These are phyloP conservation scores for Auricularia heimuer DNA, from an alignment of 768 basidiomycete species.

Conservation along the genomic window DNA sequence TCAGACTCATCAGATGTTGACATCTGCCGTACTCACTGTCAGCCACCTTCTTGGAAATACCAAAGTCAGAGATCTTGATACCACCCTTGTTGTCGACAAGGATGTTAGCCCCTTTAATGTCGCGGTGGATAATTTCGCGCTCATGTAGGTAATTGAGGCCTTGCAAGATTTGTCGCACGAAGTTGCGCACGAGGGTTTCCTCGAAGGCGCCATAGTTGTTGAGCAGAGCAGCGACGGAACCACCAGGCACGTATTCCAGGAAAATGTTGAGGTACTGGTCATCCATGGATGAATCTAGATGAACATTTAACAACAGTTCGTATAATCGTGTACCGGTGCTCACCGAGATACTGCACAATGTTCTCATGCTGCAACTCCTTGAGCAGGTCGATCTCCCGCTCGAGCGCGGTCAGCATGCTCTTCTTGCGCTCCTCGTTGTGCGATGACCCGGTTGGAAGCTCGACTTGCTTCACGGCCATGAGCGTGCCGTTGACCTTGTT, in stretches of 20 bases:
- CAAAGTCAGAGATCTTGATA: conserved; percentile 94
- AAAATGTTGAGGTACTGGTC: conserved; percentile 90
- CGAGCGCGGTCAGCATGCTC: conserved; percentile 83
- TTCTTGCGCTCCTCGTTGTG: conserved; percentile 89
- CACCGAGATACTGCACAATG: conserved; percentile 97
- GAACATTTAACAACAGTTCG: conserved; percentile 2
- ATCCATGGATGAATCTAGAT: conserved; percentile 84
- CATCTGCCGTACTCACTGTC: conserved; percentile 52
- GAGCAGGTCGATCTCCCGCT: conserved; percentile 88
- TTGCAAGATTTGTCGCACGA: conserved; percentile 82
- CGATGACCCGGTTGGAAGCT: conserved; percentile 72
- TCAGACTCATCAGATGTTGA: conserved; percentile 25
- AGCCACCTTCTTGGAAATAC: conserved; percentile 95
- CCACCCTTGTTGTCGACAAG: conserved; percentile 97
- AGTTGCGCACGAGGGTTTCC: conserved; percentile 83
- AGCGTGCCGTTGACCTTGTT: conserved; percentile 81
- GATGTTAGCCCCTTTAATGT: conserved; percentile 98
- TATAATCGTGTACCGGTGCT: conserved; percentile 19
- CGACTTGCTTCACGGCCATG: conserved; percentile 98
- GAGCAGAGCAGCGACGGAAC: conserved; percentile 82
- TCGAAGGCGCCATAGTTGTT: conserved; percentile 92
- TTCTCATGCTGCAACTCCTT: conserved; percentile 90
- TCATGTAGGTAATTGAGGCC: conserved; percentile 89
- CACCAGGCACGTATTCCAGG: conserved; percentile 93
- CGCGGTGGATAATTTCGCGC: conserved; percentile 90